Base-by-base conservation (phyloP, 208 protist species). In the Leptomonas seymouri region DNA sequence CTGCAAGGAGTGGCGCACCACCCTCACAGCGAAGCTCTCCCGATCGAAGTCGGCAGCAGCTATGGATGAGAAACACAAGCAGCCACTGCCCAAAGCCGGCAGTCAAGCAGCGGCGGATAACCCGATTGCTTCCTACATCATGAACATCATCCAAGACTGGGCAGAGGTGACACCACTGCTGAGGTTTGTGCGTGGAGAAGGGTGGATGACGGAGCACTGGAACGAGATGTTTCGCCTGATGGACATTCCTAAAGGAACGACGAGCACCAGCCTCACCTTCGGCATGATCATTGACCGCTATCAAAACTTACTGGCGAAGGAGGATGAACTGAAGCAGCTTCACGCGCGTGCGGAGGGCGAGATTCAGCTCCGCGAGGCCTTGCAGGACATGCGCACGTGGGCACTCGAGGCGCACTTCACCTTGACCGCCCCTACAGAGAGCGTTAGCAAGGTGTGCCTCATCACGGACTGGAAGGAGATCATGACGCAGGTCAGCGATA, bases 381-480 rank as follows among this genome's bases (percentile, higher is more conserved):
- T 99, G 66, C 87, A 98, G 64, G 97, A 99, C 74, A 70, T 99
- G 41, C 89, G 90, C 46, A 82, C 73, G 31, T 99, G 97, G 97
- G 92, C 85, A 4, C 79, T 94, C 23, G 88, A 96, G 31, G 82
- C 96, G 9, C 76, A 57, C 44, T 99, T 99, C 81, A 94, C 70
- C 3, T 84, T 97, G 27, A 84, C 92, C n/a, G 68, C 76, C 15
- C 90, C 85, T 0, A 87, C 83, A 6, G 88, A 77, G 34, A 74
- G 68, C 39, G 68, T 67, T 14, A 70, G 51, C 45, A 87, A 90
- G 70, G 81, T 97, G 56, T 87, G 89, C 49, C 90, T 99, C 39
- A 98, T 99, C 75, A 93, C 96, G n/a, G 98, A 99, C 31, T 99
- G 98, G 98, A 98, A 98, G 73, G 97, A 99, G 51, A 72, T 99